These are phyloP conservation scores for Cladosporium colombiae DNA, from an alignment of 2,329 filamentous ascomycete genomes.

Conservation along the genomic window DNA sequence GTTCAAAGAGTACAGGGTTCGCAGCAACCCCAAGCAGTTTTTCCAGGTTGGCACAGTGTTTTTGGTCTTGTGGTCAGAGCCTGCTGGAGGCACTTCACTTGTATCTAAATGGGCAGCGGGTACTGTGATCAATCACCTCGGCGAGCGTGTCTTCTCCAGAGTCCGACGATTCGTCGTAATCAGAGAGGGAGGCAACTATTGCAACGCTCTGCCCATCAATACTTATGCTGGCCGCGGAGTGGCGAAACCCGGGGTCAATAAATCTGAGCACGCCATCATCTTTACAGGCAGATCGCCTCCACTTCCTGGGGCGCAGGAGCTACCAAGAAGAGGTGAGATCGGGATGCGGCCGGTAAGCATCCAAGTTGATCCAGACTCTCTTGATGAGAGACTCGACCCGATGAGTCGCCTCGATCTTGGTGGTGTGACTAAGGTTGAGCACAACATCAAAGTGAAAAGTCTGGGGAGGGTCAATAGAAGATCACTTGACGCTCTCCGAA, in stretches of 20 bases:
- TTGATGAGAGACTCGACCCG: constrained; percentile 12
- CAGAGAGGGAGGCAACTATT: constrained; percentile 22
- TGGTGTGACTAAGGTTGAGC: constrained; percentile 28
- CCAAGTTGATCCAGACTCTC: constrained; percentile 22
- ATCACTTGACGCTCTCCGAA: constrained; percentile 9
- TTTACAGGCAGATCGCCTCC: constrained; percentile 21
- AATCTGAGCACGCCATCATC: constrained; percentile 25
- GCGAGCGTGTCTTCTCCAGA: constrained; percentile 28
- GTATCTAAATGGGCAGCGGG: not conserved
- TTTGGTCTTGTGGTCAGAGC: constrained; percentile 28
- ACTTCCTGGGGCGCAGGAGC: constrained; percentile 21
- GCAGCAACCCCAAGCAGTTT: constrained; percentile 9
- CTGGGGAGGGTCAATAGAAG: constrained; percentile 26
- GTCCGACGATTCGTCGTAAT: constrained; percentile 32
- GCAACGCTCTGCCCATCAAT: constrained; percentile 28
- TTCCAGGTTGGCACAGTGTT: constrained; percentile 28
- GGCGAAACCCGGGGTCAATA: too few species aligned
- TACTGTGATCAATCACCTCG: not conserved
- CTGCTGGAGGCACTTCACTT: constrained; percentile 19
- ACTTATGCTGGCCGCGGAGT: constrained; percentile 24
- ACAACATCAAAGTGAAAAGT: constrained; percentile 28
- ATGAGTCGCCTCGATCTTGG: constrained; percentile 27
- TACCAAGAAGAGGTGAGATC: constrained; percentile 6
- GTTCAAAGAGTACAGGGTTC: not conserved
- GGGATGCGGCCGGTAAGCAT: constrained; percentile 26